phyloP scores from a whole-genome alignment of 257 asterid species.

The Scutellaria baicalensis region DNA sequence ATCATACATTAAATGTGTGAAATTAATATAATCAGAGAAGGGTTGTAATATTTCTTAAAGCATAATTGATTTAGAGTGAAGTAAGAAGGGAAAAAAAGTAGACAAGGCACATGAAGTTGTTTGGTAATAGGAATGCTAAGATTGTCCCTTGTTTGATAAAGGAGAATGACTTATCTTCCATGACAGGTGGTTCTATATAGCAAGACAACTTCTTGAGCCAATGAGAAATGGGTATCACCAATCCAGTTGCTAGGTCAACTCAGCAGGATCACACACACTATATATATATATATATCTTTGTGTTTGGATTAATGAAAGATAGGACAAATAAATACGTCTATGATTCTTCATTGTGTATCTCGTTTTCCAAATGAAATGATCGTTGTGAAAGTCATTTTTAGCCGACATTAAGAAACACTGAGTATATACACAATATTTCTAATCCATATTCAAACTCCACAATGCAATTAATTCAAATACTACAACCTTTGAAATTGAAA shows the following conservation, averaged over 20 bases:
- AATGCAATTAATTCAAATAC: no score
- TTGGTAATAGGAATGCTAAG: slow-evolving; percentile 17
- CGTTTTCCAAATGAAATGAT: no score
- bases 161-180: slow-evolving; percentile 18
- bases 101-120: slow-evolving; percentile 25
- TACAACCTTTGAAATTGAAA: no score
- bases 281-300: no score
- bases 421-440: no score
- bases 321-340: no score
- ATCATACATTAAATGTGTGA: background rate
- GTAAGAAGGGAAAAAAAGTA: slow-evolving; percentile 9
- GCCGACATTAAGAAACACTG: no score
- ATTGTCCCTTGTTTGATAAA: slow-evolving; percentile 21
- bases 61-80: background rate
- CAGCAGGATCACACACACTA: no score
- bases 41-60: background rate
- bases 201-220: slow-evolving; percentile 14
- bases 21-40: background rate
- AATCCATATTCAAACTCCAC: no score
- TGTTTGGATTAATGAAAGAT: no score
- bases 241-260: slow-evolving; percentile 15
- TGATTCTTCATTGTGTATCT: no score
- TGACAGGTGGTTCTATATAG: slow-evolving; percentile 12
- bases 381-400: no score
- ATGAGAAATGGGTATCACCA: slow-evolving; percentile 9